Base-by-base conservation (phyloP, 2,329 filamentous ascomycete species). In the Corynespora cassiicola region DNA sequence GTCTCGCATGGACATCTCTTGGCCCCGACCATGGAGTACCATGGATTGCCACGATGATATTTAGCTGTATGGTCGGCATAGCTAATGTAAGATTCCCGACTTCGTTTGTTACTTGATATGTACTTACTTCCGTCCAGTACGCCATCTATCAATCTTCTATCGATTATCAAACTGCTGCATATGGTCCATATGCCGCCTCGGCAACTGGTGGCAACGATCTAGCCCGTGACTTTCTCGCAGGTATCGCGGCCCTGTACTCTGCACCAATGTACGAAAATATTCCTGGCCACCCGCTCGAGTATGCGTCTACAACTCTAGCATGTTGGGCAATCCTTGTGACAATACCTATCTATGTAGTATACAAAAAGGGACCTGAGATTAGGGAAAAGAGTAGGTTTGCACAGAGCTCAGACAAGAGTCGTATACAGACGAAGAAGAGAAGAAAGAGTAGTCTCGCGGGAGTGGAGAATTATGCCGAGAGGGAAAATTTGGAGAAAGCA, bases 181-280 rank as follows among this genome's bases (percentile, higher is more conserved):
- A 88, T 53, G 87, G 86, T 0, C 81, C 81, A 0, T 89, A 88
- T 61, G 81, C 85, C 2, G 86, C 86, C 1, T 88, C 85, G 0
- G 87, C 87, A 1, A 89, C 86, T 0, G 87, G 86, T 25, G 86
- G 86, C 14, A 90, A 90, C 47, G 87, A 86, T 2, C 88, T 86
- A 70, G 78, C 85, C 3, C 78, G 87, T 50, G 86, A 90, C 58
- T 84, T 89, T 66, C 71, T 90, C 0, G 87, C 86, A 2, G 86
- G 87, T 65, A 75, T 88, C 7, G 78, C 88, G 1, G 86, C 85
- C 1, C 74, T 88, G 32, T 85, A 84, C 10, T 81, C 85, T 0
- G 78, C 78, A 0, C 85, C 86, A 0, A 50, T 61, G 23, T 63
- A 65, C 40, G 49, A 49, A 5, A 64, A 63, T 16, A 59, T 65